phyloP scores from a whole-genome alignment of 2,329 filamentous ascomycete genomes.

The Cordyceps javanica region DNA sequence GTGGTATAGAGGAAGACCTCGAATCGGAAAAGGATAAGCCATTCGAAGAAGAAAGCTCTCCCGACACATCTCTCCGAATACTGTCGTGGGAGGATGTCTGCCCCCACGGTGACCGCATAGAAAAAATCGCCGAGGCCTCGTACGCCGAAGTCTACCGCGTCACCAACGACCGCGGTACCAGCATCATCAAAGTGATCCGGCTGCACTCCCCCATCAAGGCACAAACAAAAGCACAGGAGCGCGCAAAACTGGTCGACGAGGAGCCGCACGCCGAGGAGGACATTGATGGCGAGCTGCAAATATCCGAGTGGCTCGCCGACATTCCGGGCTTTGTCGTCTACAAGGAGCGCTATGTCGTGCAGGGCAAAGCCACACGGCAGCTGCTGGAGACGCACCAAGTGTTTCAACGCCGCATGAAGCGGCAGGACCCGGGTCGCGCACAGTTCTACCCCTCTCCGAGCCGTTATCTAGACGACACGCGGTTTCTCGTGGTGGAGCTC shows the following conservation, averaged over 20 bases:
- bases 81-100: conserved; percentile 55
- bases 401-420: conserved; percentile 49
- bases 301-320: conserved; percentile 58
- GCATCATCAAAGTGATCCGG: conserved; percentile 60
- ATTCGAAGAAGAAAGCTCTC: neutral
- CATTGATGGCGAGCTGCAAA: conserved; percentile 52
- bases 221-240: conserved; percentile 51
- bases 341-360: conserved; percentile 56
- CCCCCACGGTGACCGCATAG: conserved; percentile 44
- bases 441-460: conserved; percentile 59
- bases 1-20: neutral
- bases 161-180: conserved; percentile 51
- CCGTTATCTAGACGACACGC: conserved; percentile 50
- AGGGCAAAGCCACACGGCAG: conserved; percentile 46
- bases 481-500: conserved; percentile 56
- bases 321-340: conserved; percentile 61
- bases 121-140: conserved; percentile 61
- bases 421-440: conserved; percentile 47
- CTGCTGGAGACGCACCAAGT: conserved; percentile 54
- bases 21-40: conserved; percentile 12
- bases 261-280: conserved; percentile 49
- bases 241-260: conserved; percentile 51
- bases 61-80: conserved; percentile 28
- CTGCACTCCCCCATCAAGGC: conserved; percentile 52
- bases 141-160: conserved; percentile 62